Conservation (phyloP, 169 alveolate species). For the Fabrea salina region DNA sequence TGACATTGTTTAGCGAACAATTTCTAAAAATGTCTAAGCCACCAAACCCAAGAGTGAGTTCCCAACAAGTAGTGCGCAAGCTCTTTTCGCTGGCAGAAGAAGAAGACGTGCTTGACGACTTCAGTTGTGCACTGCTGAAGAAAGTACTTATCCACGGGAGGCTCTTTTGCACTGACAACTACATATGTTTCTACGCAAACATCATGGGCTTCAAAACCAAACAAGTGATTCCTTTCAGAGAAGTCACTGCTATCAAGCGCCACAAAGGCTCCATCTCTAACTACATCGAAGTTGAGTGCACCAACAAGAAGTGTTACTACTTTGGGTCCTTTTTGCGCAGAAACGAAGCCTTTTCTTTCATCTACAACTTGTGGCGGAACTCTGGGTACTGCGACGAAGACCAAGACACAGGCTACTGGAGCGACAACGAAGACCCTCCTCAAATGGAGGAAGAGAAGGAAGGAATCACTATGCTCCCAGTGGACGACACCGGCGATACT, state of each 20-base stretch:
- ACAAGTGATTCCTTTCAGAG: conserved; percentile 27
- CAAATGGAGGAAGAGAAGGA: conserved; percentile 13
- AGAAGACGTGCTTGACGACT: conserved; percentile 33
- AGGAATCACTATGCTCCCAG: conserved; percentile 16
- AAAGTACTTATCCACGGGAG: conserved; percentile 29
- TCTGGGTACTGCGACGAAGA: conserved; percentile 33
- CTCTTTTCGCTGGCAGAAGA: conserved; percentile 16
- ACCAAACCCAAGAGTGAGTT: neutral
- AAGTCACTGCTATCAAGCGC: neutral
- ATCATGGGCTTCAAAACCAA: conserved; percentile 30
- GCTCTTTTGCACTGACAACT: conserved; percentile 36
- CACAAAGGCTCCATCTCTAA: conserved; percentile 15
- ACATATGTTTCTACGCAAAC: conserved; percentile 28
- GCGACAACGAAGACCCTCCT: conserved; percentile 35
- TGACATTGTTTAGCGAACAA: conserved; percentile 35
- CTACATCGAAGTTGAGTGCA: conserved; percentile 15
- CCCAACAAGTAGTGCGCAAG: conserved; percentile 20
- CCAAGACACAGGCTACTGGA: conserved; percentile 29
- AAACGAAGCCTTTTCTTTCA: conserved; percentile 33
- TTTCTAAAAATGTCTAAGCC: neutral
- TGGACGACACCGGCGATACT: conserved; percentile 22
- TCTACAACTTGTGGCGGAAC: conserved; percentile 30
- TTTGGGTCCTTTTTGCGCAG: conserved; percentile 12
- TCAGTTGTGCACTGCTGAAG: conserved; percentile 14
- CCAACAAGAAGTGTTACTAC: conserved; percentile 8